Evolutionary conservation across 768 basidiomycete species (phyloP), one percentile per base, ranked within the genome.

Genomic region (Pleurotus djamor): DNA sequence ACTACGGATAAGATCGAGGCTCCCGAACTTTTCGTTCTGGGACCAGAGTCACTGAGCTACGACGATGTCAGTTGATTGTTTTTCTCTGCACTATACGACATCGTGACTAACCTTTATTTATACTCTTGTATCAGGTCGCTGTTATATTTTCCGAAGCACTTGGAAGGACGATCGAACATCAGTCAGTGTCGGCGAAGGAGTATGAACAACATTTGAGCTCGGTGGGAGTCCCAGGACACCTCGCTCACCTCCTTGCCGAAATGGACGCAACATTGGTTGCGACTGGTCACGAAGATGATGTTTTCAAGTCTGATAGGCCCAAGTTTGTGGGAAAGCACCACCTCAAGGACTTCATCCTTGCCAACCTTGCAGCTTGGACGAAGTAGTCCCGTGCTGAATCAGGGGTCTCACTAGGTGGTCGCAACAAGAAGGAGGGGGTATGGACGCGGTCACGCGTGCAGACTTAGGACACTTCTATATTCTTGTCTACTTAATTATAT

Each of bases 11-110:
- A 62, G n/a, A 69, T 62, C 37, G 52, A 65, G 5, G 68, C 71
- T 48, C 67, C 58, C 2, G 71, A 74, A 8, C 63, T 63, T 13
- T 63, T 68, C 36, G 65, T 77, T 6, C 63, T 76, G 17, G 75
- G 76, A 4, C 72, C 74, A 0, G 69, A 74, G 12, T 45, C 72
- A 2, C 64, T 67, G 6, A 64, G 63, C 6, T 72, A 73, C 37
- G 70, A 72, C 59, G 64, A 74, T 61, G 75, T 73, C 34, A 52
- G 63, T 47, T 4, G 7, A 2, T 12, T 12, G 16, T 47, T 47
- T n/a, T 35, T 32, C 5, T 37, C 5, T 12, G 10, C 3, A 1
- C 16, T 34, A 5, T 10, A 16, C 13, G 47, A 12, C 0, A 52
- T 12, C 8, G 3, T 28, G 12, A 41, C 33, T 7, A 13, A 32